Conservation (phyloP, 768 basidiomycete genomes). For the Calvatia gigantea region DNA sequence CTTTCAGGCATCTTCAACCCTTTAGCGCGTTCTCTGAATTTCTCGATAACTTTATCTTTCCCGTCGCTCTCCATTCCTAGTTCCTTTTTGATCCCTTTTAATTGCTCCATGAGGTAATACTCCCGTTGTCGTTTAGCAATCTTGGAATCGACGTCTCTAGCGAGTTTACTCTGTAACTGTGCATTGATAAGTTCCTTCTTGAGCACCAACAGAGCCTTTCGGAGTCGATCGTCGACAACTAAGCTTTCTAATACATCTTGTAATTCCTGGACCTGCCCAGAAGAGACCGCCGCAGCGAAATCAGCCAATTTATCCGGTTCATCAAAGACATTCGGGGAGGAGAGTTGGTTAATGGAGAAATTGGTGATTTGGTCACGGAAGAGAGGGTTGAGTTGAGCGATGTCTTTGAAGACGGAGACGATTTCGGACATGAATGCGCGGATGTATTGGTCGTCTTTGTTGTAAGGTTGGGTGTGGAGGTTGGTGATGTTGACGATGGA, state of each 20-base stretch:
- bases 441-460: conserved; percentile 92
- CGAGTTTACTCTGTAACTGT: conserved; percentile 89
- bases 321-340: conserved; percentile 92
- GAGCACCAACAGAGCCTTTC: conserved; percentile 86
- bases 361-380: conserved; percentile 99
- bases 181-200: conserved; percentile 99
- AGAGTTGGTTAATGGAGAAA: conserved; percentile 90
- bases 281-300: conserved; percentile 93
- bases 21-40: conserved; percentile 84
- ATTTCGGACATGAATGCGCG: conserved; percentile 97
- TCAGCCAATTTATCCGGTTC: conserved; percentile 97
- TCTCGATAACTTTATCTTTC: conserved; percentile 91
- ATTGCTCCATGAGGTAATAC: conserved; percentile 95
- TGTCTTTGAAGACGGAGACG: conserved; percentile 97
- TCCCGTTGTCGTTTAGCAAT: conserved; percentile 93
- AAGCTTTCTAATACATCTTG: conserved; percentile 92
- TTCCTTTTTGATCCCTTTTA: conserved; percentile 95
- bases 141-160: conserved; percentile 90
- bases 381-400: conserved; percentile 93
- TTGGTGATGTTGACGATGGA: conserved; percentile 91
- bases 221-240: conserved; percentile 82
- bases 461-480: conserved; percentile 74
- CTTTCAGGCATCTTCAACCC: conserved; percentile 83
- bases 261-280: conserved; percentile 87
- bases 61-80: conserved; percentile 94